These are phyloP conservation scores for Clonostachys byssicola DNA, from an alignment of 2,329 filamentous ascomycete genomes.

Conservation along the genomic window DNA sequence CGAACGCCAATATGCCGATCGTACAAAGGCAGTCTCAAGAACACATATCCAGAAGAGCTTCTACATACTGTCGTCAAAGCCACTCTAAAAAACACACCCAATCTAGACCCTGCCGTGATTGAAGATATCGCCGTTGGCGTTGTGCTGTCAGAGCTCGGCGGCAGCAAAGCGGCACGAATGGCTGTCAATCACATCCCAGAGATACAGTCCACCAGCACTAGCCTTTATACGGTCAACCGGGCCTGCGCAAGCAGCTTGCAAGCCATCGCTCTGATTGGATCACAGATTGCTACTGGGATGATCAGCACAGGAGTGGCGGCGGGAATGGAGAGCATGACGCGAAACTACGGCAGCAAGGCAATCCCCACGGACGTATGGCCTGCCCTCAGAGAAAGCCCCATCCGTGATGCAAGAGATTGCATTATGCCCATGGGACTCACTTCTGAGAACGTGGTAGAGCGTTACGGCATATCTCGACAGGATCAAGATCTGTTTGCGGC, in stretches of 20 bases:
- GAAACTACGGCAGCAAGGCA: constrained; percentile 81
- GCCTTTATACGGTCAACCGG: constrained; percentile 83
- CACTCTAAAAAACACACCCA: constrained; percentile 57
- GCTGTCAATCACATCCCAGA: constrained; percentile 81
- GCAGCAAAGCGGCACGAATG: constrained; percentile 87
- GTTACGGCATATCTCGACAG: constrained; percentile 67
- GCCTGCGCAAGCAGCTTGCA: constrained; percentile 79
- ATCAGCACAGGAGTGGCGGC: constrained; percentile 75
- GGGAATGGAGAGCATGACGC: constrained; percentile 95
- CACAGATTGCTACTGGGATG: constrained; percentile 69
- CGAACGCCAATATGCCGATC: constrained; percentile 83
- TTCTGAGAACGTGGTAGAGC: constrained; percentile 77
- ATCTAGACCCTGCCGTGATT: constrained; percentile 60
- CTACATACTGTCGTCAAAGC: constrained; percentile 58
- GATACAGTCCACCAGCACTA: constrained; percentile 67
- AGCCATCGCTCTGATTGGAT: constrained; percentile 70
- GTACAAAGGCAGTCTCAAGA: constrained; percentile 80
- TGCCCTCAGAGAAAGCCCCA: constrained; percentile 57
- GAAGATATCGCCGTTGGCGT: constrained; percentile 85
- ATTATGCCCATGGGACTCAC: constrained; percentile 94
- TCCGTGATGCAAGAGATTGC: constrained; percentile 74
- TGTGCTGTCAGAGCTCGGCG: constrained; percentile 86
- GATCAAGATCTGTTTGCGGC: constrained; percentile 85
- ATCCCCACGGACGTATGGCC: constrained; percentile 82
- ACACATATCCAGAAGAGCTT: constrained; percentile 88